Evolutionary conservation across 768 basidiomycete genomes (phyloP).

Genomic region (Rickenella mellea): DNA sequence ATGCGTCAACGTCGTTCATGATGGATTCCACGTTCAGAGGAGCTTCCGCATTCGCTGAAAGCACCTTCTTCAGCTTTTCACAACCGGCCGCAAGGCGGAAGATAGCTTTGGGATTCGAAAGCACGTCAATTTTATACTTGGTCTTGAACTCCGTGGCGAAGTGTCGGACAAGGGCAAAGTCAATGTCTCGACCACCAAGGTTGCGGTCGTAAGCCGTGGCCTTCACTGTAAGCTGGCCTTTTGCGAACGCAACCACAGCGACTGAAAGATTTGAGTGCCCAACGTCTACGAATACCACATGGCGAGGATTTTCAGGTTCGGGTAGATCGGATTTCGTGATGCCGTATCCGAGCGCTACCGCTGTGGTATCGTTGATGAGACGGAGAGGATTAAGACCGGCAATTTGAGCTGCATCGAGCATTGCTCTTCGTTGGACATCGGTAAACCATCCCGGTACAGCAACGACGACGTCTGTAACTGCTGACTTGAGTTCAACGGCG

Average conservation of each 20-base stretch:
- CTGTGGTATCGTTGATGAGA: conserved; percentile 95
- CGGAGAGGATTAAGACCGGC: conserved; percentile 87
- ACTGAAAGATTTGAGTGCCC: conserved; percentile 90
- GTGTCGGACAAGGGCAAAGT: conserved; percentile 81
- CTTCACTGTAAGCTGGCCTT: conserved; percentile 85
- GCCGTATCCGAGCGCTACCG: conserved; percentile 92
- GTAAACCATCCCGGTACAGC: conserved; percentile 97
- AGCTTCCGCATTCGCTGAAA: conserved; percentile 87
- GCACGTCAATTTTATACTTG: conserved; percentile 98
- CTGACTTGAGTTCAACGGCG: conserved; percentile 72
- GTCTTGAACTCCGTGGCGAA: conserved; percentile 87
- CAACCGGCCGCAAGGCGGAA: conserved; percentile 87
- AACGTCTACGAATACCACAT: conserved; percentile 92
- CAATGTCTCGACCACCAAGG: conserved; percentile 94
- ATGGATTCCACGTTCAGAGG: conserved; percentile 91
- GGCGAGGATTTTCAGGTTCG: conserved; percentile 65
- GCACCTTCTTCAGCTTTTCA: conserved; percentile 92
- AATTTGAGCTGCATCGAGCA: conserved; percentile 84
- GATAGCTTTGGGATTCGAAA: conserved; percentile 80
- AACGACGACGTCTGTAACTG: conserved; percentile 88
- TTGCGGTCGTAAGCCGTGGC: conserved; percentile 85
- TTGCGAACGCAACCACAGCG: conserved; percentile 85
- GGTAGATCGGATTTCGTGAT: conserved; percentile 98
- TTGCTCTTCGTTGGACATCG: conserved; percentile 82
- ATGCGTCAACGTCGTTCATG: conserved; percentile 92